Evolutionary conservation across 345 rosid genomes (phyloP).

Genomic region (Erodium maritimum): DNA sequence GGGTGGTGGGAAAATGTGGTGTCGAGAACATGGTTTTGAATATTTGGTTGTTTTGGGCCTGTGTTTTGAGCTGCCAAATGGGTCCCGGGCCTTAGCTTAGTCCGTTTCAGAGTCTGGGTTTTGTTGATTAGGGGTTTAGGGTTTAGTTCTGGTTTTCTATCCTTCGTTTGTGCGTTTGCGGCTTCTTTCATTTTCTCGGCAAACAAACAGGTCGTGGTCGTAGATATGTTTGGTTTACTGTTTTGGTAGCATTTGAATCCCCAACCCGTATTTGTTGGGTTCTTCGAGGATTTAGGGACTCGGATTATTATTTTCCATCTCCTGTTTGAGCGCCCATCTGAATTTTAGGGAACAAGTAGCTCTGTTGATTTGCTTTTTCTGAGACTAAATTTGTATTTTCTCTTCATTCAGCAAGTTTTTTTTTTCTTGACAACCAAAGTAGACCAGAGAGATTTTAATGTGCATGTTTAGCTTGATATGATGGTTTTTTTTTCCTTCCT

Average conservation of each 20-base stretch:
- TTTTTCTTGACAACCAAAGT: neutral
- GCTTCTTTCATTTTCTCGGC: no score
- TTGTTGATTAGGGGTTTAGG: neutral
- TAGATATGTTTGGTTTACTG: no score
- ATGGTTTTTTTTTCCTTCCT: no score
- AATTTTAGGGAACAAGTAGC: no score
- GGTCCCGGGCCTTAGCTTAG: neutral
- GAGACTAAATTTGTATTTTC: neutral
- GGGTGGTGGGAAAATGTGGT: neutral
- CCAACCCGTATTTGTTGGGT: neutral
- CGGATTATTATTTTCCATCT: neutral
- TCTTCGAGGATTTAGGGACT: neutral
- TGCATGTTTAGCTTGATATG: neutral
- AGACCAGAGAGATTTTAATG: neutral
- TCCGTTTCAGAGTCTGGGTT: neutral
- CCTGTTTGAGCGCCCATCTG: neutral
- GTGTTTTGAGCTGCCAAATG: no score
- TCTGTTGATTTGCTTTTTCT: neutral
- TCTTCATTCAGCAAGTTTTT: neutral
- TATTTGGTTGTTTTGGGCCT: neutral
- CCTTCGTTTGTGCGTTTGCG: neutral
- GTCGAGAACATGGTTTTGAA: neutral
- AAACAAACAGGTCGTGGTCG: neutral
- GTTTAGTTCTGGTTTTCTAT: neutral
- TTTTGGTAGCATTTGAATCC: neutral